Evolutionary conservation across 495 filamentous ascomycete species (phyloP), one percentile per base, ranked within the genome.

Genomic region (Daldinia childiae): DNA sequence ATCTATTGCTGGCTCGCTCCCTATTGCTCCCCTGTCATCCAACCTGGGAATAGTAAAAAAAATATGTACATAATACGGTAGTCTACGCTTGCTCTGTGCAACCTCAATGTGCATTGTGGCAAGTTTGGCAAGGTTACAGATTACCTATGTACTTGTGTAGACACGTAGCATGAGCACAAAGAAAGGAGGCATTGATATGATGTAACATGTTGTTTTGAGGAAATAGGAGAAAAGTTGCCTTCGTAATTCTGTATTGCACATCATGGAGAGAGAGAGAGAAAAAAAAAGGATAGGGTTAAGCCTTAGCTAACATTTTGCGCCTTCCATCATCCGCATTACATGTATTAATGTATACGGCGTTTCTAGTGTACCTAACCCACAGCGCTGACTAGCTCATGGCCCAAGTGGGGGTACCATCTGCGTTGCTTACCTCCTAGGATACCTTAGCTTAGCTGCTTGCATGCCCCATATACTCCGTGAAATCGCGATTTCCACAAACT

Each of bases 401-500:
- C 41, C 36, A 58, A 41, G 61, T 68, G 65, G 71, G 71, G 71
- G 62, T 29, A 26, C 24, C 19, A 52, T 48, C 41, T 52, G 21
- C 19, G 50, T 26, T 63, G 52, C 58, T n/a, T 58, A 61, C 26
- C 52, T 55, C 29, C 29, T 32, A 32, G 29, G 29, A 52, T 27
- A 34, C 17, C 12, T 6, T 45, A 15, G 34, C 56, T 60, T 59
- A 34, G 62, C 56, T 55, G 60, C 55, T 55, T 66, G 64, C 55
- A 48, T 60, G 64, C 69, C 64, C 60, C 69, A 66, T 64, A 68
- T 65, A 56, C 65, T 68, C 65, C 70, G 70, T 68, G 64, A 68
- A 71, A 71, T 71, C 65, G 71, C 65, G 58, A 62, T 68, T 68
- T 61, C 62, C 71, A 68, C 56, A 68, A 68, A 68, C 61, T 68